phyloP scores from a whole-genome alignment of 306 rosid genomes.

The Prinsepia uniflora region DNA sequence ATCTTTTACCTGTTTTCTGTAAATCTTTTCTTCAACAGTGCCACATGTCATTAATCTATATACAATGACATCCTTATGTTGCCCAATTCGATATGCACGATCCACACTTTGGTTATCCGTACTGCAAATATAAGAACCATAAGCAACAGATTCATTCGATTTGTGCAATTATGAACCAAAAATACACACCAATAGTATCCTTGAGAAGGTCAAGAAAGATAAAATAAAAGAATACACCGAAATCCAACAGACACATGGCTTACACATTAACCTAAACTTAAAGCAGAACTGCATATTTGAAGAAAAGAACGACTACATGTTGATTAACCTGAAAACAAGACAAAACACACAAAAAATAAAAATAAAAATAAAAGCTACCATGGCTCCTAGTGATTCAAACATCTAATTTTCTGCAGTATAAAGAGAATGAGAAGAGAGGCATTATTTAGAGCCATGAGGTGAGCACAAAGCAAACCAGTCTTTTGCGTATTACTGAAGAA shows the following conservation, averaged over 20 bases:
- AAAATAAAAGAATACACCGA: background rate
- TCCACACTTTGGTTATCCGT: slow-evolving; percentile 95
- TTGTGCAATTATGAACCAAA: slow-evolving; percentile 10
- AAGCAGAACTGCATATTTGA: background rate
- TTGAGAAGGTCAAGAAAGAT: background rate
- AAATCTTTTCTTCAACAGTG: slow-evolving; percentile 95
- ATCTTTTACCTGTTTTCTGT: slow-evolving; percentile 72
- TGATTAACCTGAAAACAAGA: no score
- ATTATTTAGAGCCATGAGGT: no score
- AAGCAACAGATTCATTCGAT: background rate
- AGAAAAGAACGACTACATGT: no score
- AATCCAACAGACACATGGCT: slow-evolving; percentile 2
- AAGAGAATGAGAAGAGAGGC: no score
- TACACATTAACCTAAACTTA: background rate
- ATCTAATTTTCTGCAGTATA: no score
- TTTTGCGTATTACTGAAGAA: no score
- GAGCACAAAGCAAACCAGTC: no score
- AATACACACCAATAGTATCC: background rate
- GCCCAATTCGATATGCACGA: slow-evolving; percentile 97
- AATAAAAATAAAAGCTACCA: no score
- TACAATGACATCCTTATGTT: slow-evolving; percentile 79
- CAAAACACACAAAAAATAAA: no score
- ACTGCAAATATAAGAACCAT: slow-evolving; percentile 40
- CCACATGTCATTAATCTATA: slow-evolving; percentile 94
- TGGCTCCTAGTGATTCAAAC: no score